Percentiles rank a stretch among this genome's conserved stretches.
Conservation (phyloP, 805 yeast genomes). For the Nakazawaea wickerhamii region DNA sequence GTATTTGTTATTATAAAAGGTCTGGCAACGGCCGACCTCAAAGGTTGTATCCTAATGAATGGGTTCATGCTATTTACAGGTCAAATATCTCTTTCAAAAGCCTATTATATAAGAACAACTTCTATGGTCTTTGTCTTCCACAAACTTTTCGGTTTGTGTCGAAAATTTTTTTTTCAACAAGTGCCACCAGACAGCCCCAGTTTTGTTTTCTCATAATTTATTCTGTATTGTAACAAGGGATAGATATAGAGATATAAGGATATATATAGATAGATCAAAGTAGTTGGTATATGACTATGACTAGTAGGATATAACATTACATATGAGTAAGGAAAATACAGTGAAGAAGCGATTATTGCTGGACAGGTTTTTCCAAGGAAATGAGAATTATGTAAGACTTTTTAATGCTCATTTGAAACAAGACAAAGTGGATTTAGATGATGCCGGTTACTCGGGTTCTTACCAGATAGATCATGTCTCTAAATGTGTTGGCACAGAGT, state of each 20-base stretch:
- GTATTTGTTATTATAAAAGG: not conserved
- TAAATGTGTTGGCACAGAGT: conserved; percentile 26
- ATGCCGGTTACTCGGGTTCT: not conserved
- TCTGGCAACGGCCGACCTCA: not conserved
- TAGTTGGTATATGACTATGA: no score
- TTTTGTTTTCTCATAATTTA: not conserved
- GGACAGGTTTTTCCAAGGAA: not conserved
- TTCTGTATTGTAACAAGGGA: not conserved
- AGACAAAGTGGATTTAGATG: not conserved
- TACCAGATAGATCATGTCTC: not conserved
- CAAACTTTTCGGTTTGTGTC: conserved; percentile 2
- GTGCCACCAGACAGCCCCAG: no score
- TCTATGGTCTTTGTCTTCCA: not conserved
- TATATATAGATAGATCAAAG: no score
- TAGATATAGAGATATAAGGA: no score
- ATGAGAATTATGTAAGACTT: conserved; percentile 6
- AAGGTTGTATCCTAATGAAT: not conserved
- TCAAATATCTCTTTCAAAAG: not conserved
- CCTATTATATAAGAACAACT: not conserved
- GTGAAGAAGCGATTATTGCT: not conserved
- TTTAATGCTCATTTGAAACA: conserved; percentile 5
- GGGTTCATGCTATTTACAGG: conserved; percentile 4
- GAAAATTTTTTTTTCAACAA: conserved; percentile 9
- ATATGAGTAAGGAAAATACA: no score
- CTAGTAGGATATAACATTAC: no score